phyloP scores from a whole-genome alignment of 2,329 filamentous ascomycete genomes.

The Echinosphaeria canescens region DNA sequence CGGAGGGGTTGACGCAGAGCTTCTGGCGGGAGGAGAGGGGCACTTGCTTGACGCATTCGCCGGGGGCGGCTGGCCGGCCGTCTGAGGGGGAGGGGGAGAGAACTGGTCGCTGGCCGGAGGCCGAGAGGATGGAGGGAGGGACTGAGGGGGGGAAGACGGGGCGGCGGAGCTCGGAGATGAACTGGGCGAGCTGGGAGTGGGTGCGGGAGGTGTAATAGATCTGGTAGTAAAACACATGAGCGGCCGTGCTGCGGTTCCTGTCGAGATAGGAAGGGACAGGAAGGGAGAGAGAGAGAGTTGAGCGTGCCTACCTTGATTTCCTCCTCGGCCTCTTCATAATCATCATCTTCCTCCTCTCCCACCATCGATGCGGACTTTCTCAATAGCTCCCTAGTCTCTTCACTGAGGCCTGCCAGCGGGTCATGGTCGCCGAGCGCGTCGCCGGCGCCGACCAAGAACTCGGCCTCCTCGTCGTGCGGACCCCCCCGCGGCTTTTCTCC shows the following conservation, averaged over 20 bases:
- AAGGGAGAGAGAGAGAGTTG: neutral
- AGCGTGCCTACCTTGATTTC: conserved; percentile 36
- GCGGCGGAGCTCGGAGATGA: conserved; percentile 60
- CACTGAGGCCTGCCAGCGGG: conserved; percentile 37
- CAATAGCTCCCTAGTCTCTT: conserved; percentile 55
- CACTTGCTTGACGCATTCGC: conserved; percentile 54
- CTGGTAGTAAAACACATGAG: no score
- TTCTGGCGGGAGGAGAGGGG: conserved; percentile 74
- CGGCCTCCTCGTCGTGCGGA: conserved; percentile 7
- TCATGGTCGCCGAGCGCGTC: conserved; percentile 10
- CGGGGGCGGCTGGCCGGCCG: conserved; percentile 4
- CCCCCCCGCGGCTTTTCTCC: conserved; percentile 35
- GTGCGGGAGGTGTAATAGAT: conserved; percentile 88
- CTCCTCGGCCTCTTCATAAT: conserved; percentile 28
- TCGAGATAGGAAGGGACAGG: neutral
- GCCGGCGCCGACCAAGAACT: neutral
- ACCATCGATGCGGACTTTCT: conserved; percentile 34
- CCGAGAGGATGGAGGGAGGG: conserved; percentile 11
- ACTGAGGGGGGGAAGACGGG: conserved; percentile 59
- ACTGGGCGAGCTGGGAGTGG: conserved; percentile 79
- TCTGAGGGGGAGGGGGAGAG: conserved; percentile 44
- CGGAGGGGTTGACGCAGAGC: conserved; percentile 72
- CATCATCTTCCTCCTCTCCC: conserved; percentile 12
- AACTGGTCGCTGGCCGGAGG: conserved; percentile 28
- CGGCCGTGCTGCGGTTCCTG: no score